Conservation (phyloP, 805 yeast species). For the Blastobotrys parvus region DNA sequence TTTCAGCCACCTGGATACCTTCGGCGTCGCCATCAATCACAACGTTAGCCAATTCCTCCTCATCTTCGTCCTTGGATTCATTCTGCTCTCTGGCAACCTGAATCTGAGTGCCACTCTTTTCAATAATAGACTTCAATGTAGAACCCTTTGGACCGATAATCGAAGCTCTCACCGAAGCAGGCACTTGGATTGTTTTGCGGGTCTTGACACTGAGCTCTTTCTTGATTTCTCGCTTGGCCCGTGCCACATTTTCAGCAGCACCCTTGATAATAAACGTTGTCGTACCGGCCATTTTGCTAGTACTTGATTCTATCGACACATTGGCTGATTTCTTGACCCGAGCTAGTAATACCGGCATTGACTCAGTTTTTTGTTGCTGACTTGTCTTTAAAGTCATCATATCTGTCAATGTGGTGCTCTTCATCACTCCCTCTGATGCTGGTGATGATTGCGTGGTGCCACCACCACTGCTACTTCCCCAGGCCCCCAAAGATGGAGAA, state of each 20-base stretch:
- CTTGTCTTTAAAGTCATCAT: constrained; percentile 67
- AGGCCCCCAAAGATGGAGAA: constrained; percentile 13
- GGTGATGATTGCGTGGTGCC: constrained; percentile 3
- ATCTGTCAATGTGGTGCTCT: constrained; percentile 61
- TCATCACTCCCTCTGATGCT: constrained; percentile 24
- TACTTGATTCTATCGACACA: constrained; percentile 74
- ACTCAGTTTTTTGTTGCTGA: constrained; percentile 52
- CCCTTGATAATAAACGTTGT: constrained; percentile 83
- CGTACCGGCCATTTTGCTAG: constrained; percentile 63
- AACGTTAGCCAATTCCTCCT: constrained; percentile 53
- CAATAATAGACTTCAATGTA: constrained; percentile 70
- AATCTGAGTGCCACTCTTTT: constrained; percentile 56
- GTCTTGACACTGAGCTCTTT: constrained; percentile 73
- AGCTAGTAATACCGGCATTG: constrained; percentile 55
- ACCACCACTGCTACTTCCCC: constrained; percentile 5
- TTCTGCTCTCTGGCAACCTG: constrained; percentile 37
- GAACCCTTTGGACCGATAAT: constrained; percentile 86
- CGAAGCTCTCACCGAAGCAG: constrained; percentile 65
- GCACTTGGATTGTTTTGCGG: constrained; percentile 51
- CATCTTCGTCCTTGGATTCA: constrained; percentile 38
- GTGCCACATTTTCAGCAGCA: constrained; percentile 50
- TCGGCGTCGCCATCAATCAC: constrained; percentile 76
- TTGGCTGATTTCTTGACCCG: constrained; percentile 50
- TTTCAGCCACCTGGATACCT: constrained; percentile 69
- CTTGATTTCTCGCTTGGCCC: constrained; percentile 68